Evolutionary conservation across 2,329 filamentous ascomycete species (phyloP).

Genomic region (Delphinella strobiligena): DNA sequence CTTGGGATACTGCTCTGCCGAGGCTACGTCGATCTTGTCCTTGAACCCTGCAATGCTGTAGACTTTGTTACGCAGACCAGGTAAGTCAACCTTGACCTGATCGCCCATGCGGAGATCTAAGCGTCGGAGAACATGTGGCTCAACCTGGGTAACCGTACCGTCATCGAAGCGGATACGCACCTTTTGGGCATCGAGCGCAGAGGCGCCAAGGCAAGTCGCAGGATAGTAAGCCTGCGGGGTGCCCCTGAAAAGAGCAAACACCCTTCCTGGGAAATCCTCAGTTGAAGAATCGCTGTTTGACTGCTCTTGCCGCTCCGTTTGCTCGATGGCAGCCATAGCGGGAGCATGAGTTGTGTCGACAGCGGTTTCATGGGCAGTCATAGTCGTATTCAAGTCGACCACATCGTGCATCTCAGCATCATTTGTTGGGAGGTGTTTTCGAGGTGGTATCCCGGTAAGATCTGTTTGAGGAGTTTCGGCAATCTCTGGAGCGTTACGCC

Average conservation of each 20-base stretch:
- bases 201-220: slow-evolving; percentile 42
- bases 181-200: slow-evolving; percentile 25
- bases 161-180: slow-evolving; percentile 39
- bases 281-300: too few relatives aligned
- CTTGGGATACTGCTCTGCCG: slow-evolving; percentile 20
- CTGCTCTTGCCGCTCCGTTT: too few relatives aligned
- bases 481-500: slow-evolving; percentile 2
- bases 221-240: slow-evolving; percentile 43
- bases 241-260: slow-evolving; percentile 47
- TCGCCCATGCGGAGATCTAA: slow-evolving; percentile 34
- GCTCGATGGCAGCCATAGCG: too few relatives aligned
- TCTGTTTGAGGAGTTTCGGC: slow-evolving; percentile 5
- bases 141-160: slow-evolving; percentile 29
- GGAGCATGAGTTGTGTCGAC: too few relatives aligned
- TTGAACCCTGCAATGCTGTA: slow-evolving; percentile 34
- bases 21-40: slow-evolving; percentile 19
- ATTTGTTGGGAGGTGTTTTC: too few relatives aligned
- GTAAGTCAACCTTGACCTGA: slow-evolving; percentile 33
- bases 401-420: too few relatives aligned
- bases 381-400: too few relatives aligned
- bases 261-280: slow-evolving; percentile 41
- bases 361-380: too few relatives aligned
- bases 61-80: slow-evolving; percentile 30
- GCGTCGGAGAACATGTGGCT: slow-evolving; percentile 25
- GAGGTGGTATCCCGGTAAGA: too few relatives aligned